A percentile compares a stretch with the other conserved stretches of the same genome.
Conservation (phyloP, 2,329 filamentous ascomycete species). For the Pseudonectria foliicola region DNA sequence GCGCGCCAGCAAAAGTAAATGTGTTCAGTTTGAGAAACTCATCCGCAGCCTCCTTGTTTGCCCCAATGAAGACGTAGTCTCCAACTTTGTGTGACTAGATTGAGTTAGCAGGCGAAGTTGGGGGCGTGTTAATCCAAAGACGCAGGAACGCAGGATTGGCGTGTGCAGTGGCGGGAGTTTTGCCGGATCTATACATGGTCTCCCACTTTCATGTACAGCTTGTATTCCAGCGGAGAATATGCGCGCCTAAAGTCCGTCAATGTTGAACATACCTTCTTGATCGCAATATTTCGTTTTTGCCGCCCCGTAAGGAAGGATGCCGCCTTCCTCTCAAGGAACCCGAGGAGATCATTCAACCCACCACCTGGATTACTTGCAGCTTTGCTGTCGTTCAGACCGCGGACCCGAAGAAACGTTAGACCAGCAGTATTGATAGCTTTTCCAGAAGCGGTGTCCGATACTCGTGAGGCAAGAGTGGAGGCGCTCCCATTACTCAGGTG, state of each 20-base stretch:
- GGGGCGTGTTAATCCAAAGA: slow-evolving; percentile 23
- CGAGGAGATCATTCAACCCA: slow-evolving; percentile 56
- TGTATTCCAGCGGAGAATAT: slow-evolving; percentile 12
- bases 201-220: slow-evolving; percentile 13
- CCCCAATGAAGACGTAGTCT: slow-evolving; percentile 61
- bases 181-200: slow-evolving; percentile 14
- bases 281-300: slow-evolving; percentile 47
- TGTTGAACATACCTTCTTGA: slow-evolving; percentile 67
- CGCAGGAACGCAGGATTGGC: slow-evolving; percentile 14
- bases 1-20: slow-evolving; percentile 59
- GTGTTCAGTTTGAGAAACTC: slow-evolving; percentile 61
- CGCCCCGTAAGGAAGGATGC: slow-evolving; percentile 41
- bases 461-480: slow-evolving; percentile 27
- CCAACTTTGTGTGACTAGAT: slow-evolving; percentile 62
- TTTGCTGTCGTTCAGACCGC: slow-evolving; percentile 62
- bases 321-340: slow-evolving; percentile 66
- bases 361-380: slow-evolving; percentile 59
- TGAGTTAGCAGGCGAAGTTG: slow-evolving; percentile 60
- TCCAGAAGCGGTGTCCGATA: slow-evolving; percentile 23
- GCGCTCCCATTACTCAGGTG: slow-evolving; percentile 32
- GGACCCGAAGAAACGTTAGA: slow-evolving; percentile 40
- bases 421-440: slow-evolving; percentile 16
- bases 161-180: slow-evolving; percentile 12
- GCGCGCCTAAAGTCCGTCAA: slow-evolving; percentile 26
- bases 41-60: slow-evolving; percentile 56